These are phyloP conservation scores for Sanghuangporus baumii DNA, from an alignment of 1,284 basidiomycete genomes.

Conservation along the genomic window DNA sequence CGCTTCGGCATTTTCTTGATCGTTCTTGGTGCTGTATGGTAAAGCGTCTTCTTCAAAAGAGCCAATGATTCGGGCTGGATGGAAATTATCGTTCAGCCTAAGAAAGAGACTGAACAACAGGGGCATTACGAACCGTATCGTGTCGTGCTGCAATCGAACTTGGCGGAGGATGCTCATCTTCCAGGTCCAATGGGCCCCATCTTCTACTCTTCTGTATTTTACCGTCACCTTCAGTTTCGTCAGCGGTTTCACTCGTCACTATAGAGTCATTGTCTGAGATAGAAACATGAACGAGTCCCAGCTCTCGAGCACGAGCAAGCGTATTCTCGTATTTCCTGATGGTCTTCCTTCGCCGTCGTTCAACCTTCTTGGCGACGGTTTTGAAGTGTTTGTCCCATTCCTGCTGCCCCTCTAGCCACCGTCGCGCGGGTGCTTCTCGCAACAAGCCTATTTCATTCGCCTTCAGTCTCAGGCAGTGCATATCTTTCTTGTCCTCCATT, in stretches of 20 bases:
- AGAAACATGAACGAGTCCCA: conserved; percentile 37
- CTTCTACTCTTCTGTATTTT: conserved; percentile 34
- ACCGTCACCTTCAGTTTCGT: conserved; percentile 1
- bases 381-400: conserved; percentile 52
- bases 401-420: conserved; percentile 55
- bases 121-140: conserved; percentile 45
- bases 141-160: conserved; percentile 57
- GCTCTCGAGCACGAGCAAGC: conserved; percentile 39
- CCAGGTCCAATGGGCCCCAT: conserved; percentile 54
- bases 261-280: conserved; percentile 8
- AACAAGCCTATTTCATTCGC: conserved; percentile 61
- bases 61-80: conserved; percentile 48
- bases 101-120: background rate
- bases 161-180: conserved; percentile 54
- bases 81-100: background rate
- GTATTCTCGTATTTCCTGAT: conserved; percentile 37
- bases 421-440: conserved; percentile 51
- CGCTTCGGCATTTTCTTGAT: conserved; percentile 48
- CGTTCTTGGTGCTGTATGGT: conserved; percentile 49
- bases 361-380: conserved; percentile 33
- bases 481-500: conserved; percentile 65
- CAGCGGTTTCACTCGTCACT: conserved; percentile 17
- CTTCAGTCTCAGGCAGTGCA: conserved; percentile 61
- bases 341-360: conserved; percentile 35
- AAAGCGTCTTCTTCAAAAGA: conserved; percentile 50